Base-by-base conservation (phyloP, 768 basidiomycete species). In the Calocybe gangraenosa region DNA sequence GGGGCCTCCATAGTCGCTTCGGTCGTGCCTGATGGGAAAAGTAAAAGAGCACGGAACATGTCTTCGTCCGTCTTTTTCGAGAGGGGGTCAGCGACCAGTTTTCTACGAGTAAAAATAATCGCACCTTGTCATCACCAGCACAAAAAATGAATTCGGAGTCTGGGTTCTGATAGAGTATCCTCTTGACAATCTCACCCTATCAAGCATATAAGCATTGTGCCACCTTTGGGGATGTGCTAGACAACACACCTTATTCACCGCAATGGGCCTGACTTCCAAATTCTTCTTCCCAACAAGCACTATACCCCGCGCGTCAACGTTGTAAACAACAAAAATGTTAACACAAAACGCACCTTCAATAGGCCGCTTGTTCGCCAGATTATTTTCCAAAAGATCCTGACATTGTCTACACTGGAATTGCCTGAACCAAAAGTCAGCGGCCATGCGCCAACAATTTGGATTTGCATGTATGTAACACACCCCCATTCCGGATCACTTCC, bases 201-300 rank as follows among this genome's bases (percentile, higher is more conserved):
- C 17, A n/a, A 18, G 6, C 34, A 35, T n/a, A 7, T 7, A 7
- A n/a, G 14, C 17, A 18, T 18, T 35, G 14, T 18, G 14, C 8
- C 30, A 31, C 14, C 17, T 5, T n/a, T 14, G 14, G 34, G 34
- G 17, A 35, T 32, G 18, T 28, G 11, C 11, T 5, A 28, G 6
- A 28, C 25, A 6, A 5, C 44, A 19, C 31, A 74, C 75, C 81
- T 99, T 98, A 78, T 96, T 97, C 48, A 97, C 82, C 1, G 93
- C 92, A 23, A 94, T 75, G 3, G 93, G 95, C 49, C 95, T 82
- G 17, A 97, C 94, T 69, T 99, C 95, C 35, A 99, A 74, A 64
- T 97, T 97, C 82, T 97, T 97, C 76, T 99, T 99, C 15, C 95
- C 95, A 22, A 95, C 87, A 40, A 96, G 81, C 3, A 96, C 92